Evolutionary conservation across 2,329 filamentous ascomycete genomes (phyloP).

Genomic region (Microdochium nivale): DNA sequence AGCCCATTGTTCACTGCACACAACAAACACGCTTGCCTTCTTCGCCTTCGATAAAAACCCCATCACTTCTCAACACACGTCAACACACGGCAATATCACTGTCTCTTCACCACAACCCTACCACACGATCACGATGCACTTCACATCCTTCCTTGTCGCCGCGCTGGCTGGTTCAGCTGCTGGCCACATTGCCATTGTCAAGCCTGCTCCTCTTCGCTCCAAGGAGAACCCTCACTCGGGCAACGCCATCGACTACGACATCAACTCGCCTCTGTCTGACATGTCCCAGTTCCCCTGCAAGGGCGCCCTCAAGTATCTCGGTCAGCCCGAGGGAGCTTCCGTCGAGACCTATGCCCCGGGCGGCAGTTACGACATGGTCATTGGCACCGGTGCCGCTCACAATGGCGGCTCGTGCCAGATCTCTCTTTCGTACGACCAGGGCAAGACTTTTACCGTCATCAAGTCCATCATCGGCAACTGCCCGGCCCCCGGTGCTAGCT

Average conservation of each 20-base stretch:
- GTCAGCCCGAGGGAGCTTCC: slow-evolving; percentile 37
- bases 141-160: slow-evolving; percentile 23
- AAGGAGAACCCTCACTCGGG: slow-evolving; percentile 39
- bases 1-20: not conserved
- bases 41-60: not conserved
- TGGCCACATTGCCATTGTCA: slow-evolving; percentile 49
- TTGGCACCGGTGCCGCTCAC: slow-evolving; percentile 56
- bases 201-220: slow-evolving; percentile 43
- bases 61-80: not conserved
- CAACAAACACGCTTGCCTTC: not conserved
- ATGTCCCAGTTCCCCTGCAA: slow-evolving; percentile 70
- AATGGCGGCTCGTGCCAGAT: slow-evolving; percentile 70
- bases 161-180: slow-evolving; percentile 32
- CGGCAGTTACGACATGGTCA: slow-evolving; percentile 50
- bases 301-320: slow-evolving; percentile 43
- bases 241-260: slow-evolving; percentile 56
- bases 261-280: slow-evolving; percentile 55
- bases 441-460: slow-evolving; percentile 57
- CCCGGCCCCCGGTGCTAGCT: slow-evolving; percentile 38
- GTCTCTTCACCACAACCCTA: slow-evolving; percentile 6
- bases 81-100: slow-evolving; percentile 4
- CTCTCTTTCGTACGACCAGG: slow-evolving; percentile 64
- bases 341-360: slow-evolving; percentile 57
- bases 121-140: slow-evolving; percentile 30
- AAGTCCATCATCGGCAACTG: slow-evolving; percentile 22